A percentile compares a stretch with the other conserved stretches of the same genome.
Evolutionary conservation across 2,329 filamentous ascomycete genomes (phyloP).

Genomic region (Daldinia eschscholtzii): DNA sequence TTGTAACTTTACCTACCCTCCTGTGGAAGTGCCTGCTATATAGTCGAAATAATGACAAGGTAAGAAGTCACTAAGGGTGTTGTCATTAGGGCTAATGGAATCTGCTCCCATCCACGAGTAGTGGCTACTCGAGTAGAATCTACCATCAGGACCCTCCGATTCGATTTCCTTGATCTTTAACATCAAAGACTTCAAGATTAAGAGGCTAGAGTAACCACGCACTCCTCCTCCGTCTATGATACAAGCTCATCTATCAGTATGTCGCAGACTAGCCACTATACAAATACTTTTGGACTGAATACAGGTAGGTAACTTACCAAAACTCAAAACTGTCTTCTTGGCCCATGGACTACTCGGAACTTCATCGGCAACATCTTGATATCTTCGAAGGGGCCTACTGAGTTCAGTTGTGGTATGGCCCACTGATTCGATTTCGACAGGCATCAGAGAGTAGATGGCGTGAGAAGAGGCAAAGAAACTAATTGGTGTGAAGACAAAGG

Average conservation of each 20-base stretch:
- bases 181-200: neutral
- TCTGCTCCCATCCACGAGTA: neutral
- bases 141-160: neutral
- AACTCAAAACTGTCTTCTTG: neutral
- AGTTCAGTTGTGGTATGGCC: neutral
- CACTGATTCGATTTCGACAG: neutral
- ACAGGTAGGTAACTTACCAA: neutral
- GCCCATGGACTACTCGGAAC: neutral
- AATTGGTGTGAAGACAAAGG: neutral
- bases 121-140: neutral
- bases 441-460: neutral
- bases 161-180: constrained; percentile 3
- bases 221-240: neutral
- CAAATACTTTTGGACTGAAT: neutral
- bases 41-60: constrained; percentile 22
- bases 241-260: neutral
- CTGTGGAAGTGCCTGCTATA: constrained; percentile 13
- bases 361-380: neutral
- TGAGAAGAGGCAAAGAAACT: neutral
- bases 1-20: neutral
- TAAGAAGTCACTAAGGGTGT: neutral
- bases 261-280: neutral
- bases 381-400: neutral
- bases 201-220: constrained; percentile 3
- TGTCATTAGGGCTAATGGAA: neutral